Evolutionary conservation across 352 stramenopile species (phyloP), one percentile per base, ranked within the genome.

Genomic region (Phytophthora crassamura): DNA sequence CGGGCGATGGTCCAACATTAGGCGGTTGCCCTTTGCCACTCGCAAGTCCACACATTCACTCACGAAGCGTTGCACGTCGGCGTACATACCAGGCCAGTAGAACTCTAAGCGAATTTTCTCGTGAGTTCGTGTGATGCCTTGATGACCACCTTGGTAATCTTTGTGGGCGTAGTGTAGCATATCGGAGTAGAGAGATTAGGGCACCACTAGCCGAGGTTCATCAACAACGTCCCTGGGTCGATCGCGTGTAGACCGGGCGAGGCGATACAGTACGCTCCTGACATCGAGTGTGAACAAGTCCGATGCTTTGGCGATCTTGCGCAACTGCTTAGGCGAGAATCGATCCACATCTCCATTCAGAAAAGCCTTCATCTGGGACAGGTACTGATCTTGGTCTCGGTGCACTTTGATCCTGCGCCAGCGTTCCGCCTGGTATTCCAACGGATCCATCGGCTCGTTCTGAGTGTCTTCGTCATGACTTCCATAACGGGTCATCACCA

Each of bases 381-480:
- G 14, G 8, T 25, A 8, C 10, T 15, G n/a, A 7, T 42, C 47
- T 6, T 30, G 30, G 3, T 54, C 46, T 18, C 42, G 46, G 18
- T 54, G 32, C 3, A 15, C n/a, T 10, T 41, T 32, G 33, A 54
- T 54, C 3, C 30, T 32, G 7, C 47, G n/a, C 47, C 47, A 54
- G 4, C 47, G n/a, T 7, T 54, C 33, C 0, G 30, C 15, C n/a
- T 42, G 33, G 7, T 54, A 42, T 3, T 54, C 47, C 15, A 54
- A 1, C 10, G 41, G 18, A 2, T 4, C 6, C 28, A 32, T 32
- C 28, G 28, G 28, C 14, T 14, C 16, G 1, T 12, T 3, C 20
- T 1, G 39, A 25, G 0, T 6, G 0, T 32, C 28, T 7, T 32
- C 6, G 2, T 32, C 6, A 8, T 4, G 28, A 32, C 1, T 32